phyloP scores from a whole-genome alignment of 148 eudicot genomes.

The Silene latifolia region DNA sequence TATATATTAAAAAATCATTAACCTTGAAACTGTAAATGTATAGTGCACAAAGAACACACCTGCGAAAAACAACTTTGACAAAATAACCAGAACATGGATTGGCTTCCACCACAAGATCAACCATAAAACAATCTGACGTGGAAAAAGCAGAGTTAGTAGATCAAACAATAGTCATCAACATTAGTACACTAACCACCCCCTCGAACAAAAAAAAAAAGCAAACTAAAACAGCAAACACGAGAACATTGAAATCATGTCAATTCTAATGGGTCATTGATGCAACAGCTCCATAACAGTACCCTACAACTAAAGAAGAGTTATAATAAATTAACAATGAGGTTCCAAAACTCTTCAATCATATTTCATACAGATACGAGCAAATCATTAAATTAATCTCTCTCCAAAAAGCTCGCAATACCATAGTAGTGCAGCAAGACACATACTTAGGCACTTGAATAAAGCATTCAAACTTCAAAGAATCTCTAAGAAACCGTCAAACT shows the following conservation, averaged over 20 bases:
- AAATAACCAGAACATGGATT: slow-evolving; percentile 45
- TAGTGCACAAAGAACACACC: slow-evolving; percentile 37
- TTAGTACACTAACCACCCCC: background rate
- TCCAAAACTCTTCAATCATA: too few relatives aligned
- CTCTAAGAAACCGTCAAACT: too few relatives aligned
- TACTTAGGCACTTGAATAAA: too few relatives aligned
- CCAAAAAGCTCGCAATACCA: too few relatives aligned
- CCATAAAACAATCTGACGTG: slow-evolving; percentile 70
- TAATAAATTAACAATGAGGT: too few relatives aligned
- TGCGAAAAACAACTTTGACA: slow-evolving; percentile 94
- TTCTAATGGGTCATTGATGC: background rate
- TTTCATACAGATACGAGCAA: too few relatives aligned
- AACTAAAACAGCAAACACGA: background rate
- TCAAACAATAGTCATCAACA: background rate
- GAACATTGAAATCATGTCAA: background rate
- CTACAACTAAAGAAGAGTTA: background rate
- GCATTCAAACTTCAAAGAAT: too few relatives aligned
- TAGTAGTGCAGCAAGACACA: too few relatives aligned
- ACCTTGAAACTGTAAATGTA: background rate
- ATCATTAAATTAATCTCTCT: too few relatives aligned
- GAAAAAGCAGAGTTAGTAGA: slow-evolving; percentile 12
- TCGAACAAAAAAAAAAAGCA: too few relatives aligned
- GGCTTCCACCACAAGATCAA: slow-evolving; percentile 94
- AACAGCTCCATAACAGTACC: background rate
- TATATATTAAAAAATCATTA: slow-evolving; percentile 6